Evolutionary conservation across 176 grass and related monocot species (phyloP), one percentile per base, ranked within the genome.

Genomic region (Oryza glumipatula): DNA sequence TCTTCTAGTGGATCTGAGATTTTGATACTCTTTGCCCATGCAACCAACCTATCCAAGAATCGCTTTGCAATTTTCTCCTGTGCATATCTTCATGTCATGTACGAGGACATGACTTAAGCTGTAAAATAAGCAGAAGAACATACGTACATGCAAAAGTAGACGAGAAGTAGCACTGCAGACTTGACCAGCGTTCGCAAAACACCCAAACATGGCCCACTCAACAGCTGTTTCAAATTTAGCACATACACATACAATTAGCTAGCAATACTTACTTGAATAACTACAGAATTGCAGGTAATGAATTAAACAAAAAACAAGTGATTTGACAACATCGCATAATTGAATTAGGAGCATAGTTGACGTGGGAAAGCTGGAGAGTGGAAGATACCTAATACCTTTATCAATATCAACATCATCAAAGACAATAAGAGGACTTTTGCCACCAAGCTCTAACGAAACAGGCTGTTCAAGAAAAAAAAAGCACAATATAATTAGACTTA

Each of bases 111-210:
- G 35, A 68, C 4, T 35, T 46, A 21, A 66, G 61, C 2, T 61
- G 38, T 56, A 67, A 78, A 86, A 83, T n/a, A 79, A 47, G 38
- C 28, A 56, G 56, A 36, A 65, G 82, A 82, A 79, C 64, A 88
- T 60, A 83, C 80, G 78, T 90, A 98, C 96, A 89, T 98, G 96
- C 54, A 98, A 70, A 74, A 98, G 68, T 81, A 98, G 78, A 72
- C 96, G 93, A 88, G 93, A 98, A 71, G 96, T 98, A 80, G 93
- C 96, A 90, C 96, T 98, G 93, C 93, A 98, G 68, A 98, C 94
- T 95, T 98, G 96, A 74, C 96, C 96, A 68, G 76, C 91, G 68
- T 94, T 98, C 8, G 67, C 78, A 76, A 98, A 98, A 80, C 94
- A 95, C 5, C 96, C 96, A 89, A 89, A 94, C 61, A 95, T 72